Base-by-base conservation (phyloP, 139 green algal species). In the Pleodorina starrii region DNA sequence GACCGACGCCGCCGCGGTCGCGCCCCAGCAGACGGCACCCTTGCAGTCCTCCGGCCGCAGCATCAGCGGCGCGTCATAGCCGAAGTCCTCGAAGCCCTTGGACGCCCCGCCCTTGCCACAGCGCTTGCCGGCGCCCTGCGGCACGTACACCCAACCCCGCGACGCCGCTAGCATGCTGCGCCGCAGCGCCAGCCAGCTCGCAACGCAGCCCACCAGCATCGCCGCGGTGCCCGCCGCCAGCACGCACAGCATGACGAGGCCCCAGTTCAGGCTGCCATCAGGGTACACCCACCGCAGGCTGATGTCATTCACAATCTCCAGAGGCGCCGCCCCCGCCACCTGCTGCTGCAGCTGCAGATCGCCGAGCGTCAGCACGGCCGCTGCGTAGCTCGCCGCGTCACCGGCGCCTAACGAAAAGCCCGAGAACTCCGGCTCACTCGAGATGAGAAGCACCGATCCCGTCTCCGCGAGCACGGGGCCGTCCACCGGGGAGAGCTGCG, bases 181-280 rank as follows among this genome's bases (percentile, higher is more conserved):
- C 14, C 85, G 85, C 50, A 90, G 85, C 54, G 85, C 27, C 11
- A 84, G 17, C 14, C 27, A 90, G 29, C 35, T 66, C 11, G n/a
- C 54, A 27, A 90, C 32, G 54, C 77, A 77, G 29, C 72, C 73
- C 19, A 60, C 43, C 29, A 78, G 29, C 85, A 90, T 84, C 23
- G 74, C 71, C 5, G n/a, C 2, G 0, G 73, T 84, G 17, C 63
- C 85, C 21, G 72, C 85, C 12, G 14, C 12, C 72, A 90, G 57
- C 5, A 74, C 36, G 10, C 29, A 1, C 40, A 90, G 57, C 51
- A 27, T 38, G 4, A 90, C 51, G 48, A 90, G 73, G 42, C 85
- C 73, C 85, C 85, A 90, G 51, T 90, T 90, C 46, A 90, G 5
- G 42, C 32, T 68, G 73, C 85, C 85, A 40, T 90, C 85, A 19